phyloP scores from a whole-genome alignment of 768 basidiomycete genomes.

The Suillus placidus region DNA sequence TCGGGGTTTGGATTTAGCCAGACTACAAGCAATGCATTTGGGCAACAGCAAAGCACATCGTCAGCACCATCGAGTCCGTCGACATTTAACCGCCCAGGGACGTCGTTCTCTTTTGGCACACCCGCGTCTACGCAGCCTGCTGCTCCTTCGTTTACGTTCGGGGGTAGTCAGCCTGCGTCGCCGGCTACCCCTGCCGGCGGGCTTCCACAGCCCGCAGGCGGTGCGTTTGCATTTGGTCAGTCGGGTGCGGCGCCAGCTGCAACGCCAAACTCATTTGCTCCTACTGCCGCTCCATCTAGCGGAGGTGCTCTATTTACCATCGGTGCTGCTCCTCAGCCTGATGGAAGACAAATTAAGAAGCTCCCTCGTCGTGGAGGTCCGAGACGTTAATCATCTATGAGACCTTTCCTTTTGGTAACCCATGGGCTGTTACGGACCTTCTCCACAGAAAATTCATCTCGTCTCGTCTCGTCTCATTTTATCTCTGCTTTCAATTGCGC shows the following conservation, averaged over 20 bases:
- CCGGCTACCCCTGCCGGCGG: conserved; percentile 46
- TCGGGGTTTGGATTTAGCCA: conserved; percentile 52
- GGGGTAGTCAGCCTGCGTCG: conserved; percentile 59
- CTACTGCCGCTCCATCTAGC: conserved; percentile 33
- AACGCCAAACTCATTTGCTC: conserved; percentile 50
- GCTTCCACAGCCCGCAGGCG: conserved; percentile 36
- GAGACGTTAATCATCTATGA: conserved; percentile 24
- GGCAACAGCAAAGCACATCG: conserved; percentile 36
- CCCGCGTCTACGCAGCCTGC: conserved; percentile 39
- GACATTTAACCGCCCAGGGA: conserved; percentile 49
- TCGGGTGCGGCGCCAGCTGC: conserved; percentile 39
- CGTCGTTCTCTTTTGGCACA: conserved; percentile 50
- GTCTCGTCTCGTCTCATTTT: conserved; percentile 7
- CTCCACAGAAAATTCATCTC: conserved; percentile 1
- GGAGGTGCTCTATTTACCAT: conserved; percentile 56
- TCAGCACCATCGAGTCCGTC: conserved; percentile 64
- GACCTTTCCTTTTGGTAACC: conserved; percentile 12
- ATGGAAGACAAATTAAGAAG: conserved; percentile 52
- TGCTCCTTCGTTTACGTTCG: conserved; percentile 51
- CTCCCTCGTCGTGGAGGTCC: conserved; percentile 47
- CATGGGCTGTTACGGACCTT: conserved; percentile 4
- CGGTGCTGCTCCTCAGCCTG: conserved; percentile 49
- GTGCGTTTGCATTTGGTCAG: conserved; percentile 43
- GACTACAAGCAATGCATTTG: conserved; percentile 43
- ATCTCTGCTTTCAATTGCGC: conserved; percentile 19